Evolutionary conservation across 768 basidiomycete genomes (phyloP).

Genomic region (Gloeophyllum trabeum): DNA sequence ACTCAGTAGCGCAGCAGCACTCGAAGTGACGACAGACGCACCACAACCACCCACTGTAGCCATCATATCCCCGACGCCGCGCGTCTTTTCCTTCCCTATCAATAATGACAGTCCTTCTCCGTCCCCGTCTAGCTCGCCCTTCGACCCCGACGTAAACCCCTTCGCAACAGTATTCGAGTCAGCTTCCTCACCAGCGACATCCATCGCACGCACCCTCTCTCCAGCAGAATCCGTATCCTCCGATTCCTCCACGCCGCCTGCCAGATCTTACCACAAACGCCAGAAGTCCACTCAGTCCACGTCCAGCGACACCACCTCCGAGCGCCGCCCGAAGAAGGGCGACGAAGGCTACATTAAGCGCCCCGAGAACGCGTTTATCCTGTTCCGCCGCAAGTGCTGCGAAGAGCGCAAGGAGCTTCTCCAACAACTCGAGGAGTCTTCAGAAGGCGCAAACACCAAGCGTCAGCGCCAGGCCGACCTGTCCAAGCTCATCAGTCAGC

Average conservation of each 20-base stretch:
- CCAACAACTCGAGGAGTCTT: constrained; percentile 29
- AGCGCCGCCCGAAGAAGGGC: constrained; percentile 42
- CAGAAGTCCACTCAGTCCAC: constrained; percentile 19
- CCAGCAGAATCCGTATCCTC: constrained; percentile 29
- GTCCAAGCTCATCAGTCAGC: constrained; percentile 72
- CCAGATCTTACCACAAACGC: constrained; percentile 17
- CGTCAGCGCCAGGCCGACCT: constrained; percentile 73
- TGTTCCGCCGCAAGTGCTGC: constrained; percentile 72
- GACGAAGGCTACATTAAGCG: constrained; percentile 80
- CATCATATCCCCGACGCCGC: constrained; percentile 58
- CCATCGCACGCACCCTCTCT: constrained; percentile 28
- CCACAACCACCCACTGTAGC: constrained; percentile 38
- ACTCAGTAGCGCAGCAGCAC: constrained; percentile 31
- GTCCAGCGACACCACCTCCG: constrained; percentile 17
- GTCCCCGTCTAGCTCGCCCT: constrained; percentile 59
- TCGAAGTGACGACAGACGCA: constrained; percentile 65
- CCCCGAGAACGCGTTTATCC: constrained; percentile 77
- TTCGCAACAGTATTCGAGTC: constrained; percentile 16
- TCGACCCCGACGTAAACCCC: constrained; percentile 54
- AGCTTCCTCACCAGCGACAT: constrained; percentile 31
- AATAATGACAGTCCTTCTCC: constrained; percentile 45
- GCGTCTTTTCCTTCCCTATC: constrained; percentile 53
- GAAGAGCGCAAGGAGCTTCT: constrained; percentile 52
- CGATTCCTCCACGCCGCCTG: constrained; percentile 21
- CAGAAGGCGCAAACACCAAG: constrained; percentile 27